Evolutionary conservation across 2,329 filamentous ascomycete species (phyloP).

Genomic region (Trichoderma simmonsii): DNA sequence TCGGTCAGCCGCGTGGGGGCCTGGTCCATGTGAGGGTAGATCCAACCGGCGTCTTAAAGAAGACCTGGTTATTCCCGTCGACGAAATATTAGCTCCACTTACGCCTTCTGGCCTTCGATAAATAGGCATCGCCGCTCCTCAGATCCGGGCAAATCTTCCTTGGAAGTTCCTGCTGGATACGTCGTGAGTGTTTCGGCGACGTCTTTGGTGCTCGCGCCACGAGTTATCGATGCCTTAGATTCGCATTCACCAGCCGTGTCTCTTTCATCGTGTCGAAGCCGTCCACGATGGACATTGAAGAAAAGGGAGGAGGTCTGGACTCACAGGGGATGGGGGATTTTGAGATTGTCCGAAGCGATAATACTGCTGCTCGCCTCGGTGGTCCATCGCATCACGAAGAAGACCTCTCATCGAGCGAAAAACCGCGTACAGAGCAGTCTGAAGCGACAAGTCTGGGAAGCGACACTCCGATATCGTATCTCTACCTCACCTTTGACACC

Average conservation of each 20-base stretch:
- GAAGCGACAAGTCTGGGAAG: slow-evolving; percentile 10
- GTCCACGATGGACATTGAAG: background rate
- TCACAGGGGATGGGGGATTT: background rate
- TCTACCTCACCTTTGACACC: slow-evolving; percentile 43
- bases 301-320: background rate
- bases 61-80: slow-evolving; percentile 14
- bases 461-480: slow-evolving; percentile 33
- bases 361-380: background rate
- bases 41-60: background rate
- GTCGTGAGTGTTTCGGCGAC: background rate
- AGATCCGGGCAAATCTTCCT: background rate
- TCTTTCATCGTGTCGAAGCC: background rate
- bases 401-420: background rate
- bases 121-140: background rate
- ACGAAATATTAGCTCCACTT: slow-evolving; percentile 7
- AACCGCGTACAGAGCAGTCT: background rate
- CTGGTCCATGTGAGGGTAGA: background rate
- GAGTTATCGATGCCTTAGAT: background rate
- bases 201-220: background rate
- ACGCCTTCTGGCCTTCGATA: background rate
- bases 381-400: background rate
- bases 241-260: background rate
- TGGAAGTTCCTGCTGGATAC: background rate
- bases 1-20: slow-evolving; percentile 10
- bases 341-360: background rate